Base-by-base conservation (phyloP, 192 early-diverging fungal species). In the Haplosporangium gracile region DNA sequence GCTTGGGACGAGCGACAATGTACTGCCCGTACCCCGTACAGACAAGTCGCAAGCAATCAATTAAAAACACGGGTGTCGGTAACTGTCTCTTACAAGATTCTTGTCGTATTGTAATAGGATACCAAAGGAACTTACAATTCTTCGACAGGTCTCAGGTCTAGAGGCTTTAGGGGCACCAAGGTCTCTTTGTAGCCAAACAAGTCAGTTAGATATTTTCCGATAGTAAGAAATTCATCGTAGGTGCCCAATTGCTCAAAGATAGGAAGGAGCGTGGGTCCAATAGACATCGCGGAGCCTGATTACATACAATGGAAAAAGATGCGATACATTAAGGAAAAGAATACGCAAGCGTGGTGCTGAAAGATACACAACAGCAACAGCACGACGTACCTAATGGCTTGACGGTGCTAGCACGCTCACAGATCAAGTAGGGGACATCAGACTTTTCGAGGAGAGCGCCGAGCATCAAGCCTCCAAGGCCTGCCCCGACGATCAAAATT, bases 201-300 rank as follows among this genome's bases (percentile, higher is more conserved):
- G 5, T 5, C 5, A 1, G 34, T 36, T 5, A 72, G 11, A 5
- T 36, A n/a, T 20, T 40, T n/a, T n/a, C 22, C 34, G 24, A 72
- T 16, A 5, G 36, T 43, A 4, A 72, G 38, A 11, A 72, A n/a
- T 3, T 72, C 70, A 4, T 72, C 70, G 4, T 42, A 72, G 24
- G 45, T 38, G 8, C 42, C 70, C 70, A 72, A 8, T 42, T 72
- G 70, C 39, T 72, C 42, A n/a, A 72, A 42, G 39, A 72, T n/a
- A 6, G 34, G 70, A 18, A 72, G 39, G 0, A 72, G 20, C 1
- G 4, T 72, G 1, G 70, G 20, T 20, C 70, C 70, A 7, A 72
- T 10, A 3, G 20, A 5, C 70, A 72, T 45, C 2, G 39, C 70
- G 1, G 70, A 72, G 2, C 70, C 70, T 72, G 39, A 18, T 45